These are phyloP conservation scores for Vickermania spadyakhi DNA, from an alignment of 208 protist genomes.

Conservation along the genomic window DNA sequence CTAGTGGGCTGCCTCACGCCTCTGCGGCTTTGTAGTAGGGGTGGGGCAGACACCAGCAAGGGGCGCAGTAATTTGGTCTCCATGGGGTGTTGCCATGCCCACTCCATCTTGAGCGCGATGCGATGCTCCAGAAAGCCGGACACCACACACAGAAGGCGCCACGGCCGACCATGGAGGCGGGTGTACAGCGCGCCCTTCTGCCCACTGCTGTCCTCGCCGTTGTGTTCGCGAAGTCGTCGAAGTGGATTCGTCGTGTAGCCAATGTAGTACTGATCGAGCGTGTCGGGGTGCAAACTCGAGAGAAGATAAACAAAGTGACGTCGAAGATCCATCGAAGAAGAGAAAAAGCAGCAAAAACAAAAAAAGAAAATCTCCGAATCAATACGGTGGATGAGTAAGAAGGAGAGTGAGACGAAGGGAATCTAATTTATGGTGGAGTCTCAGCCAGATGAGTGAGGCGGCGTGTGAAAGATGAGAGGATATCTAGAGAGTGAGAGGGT, in stretches of 20 bases:
- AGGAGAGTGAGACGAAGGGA: too few relatives aligned
- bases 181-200: conserved; percentile 84
- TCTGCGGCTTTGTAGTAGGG: too few relatives aligned
- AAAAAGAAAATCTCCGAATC: too few relatives aligned
- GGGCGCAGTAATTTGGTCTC: conserved; percentile 23
- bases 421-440: too few relatives aligned
- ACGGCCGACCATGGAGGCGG: conserved; percentile 70
- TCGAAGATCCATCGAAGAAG: conserved; percentile 58
- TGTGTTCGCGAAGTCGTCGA: conserved; percentile 91
- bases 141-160: conserved; percentile 86
- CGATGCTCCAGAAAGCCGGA: conserved; percentile 89
- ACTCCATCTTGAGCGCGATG: conserved; percentile 92
- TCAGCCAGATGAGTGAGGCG: too few relatives aligned
- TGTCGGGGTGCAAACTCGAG: conserved; percentile 57
- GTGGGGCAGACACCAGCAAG: background rate
- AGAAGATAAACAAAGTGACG: conserved; percentile 91
- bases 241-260: conserved; percentile 92
- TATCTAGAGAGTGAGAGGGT: too few relatives aligned
- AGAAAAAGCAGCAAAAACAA: too few relatives aligned
- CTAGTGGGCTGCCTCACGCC: too few relatives aligned
- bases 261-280: conserved; percentile 77
- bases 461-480: too few relatives aligned
- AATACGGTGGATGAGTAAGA: too few relatives aligned
- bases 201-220: conserved; percentile 55
- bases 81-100: conserved; percentile 89